Percentiles rank a stretch among this genome's conserved stretches.
phyloP scores from a whole-genome alignment of 1,139 yeast genomes.

The Kazachstania sp. region DNA sequence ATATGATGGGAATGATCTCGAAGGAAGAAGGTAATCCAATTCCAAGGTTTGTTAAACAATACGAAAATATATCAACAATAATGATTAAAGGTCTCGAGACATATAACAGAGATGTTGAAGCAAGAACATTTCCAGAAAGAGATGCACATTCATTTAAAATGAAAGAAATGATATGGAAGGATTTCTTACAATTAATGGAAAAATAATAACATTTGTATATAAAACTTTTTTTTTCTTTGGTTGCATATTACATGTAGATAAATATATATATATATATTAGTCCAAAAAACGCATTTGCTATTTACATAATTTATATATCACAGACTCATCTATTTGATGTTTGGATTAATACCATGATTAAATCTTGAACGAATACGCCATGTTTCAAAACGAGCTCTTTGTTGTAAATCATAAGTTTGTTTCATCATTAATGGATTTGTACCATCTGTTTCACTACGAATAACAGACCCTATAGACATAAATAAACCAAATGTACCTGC shows the following conservation, averaged over 20 bases:
- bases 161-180: slow-evolving; percentile 52
- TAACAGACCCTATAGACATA: slow-evolving; percentile 91
- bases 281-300: background rate
- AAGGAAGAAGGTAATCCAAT: slow-evolving; percentile 37
- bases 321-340: background rate
- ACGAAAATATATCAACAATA: slow-evolving; percentile 43
- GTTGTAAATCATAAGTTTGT: slow-evolving; percentile 20
- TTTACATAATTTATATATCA: background rate
- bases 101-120: slow-evolving; percentile 54
- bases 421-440: slow-evolving; percentile 10
- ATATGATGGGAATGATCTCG: slow-evolving; percentile 58
- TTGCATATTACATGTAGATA: background rate
- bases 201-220: background rate
- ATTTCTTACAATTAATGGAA: slow-evolving; percentile 29
- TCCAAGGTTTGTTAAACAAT: slow-evolving; percentile 75
- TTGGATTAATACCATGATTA: background rate
- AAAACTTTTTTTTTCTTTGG: background rate
- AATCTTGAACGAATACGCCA: slow-evolving; percentile 26
- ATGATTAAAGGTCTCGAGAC: slow-evolving; percentile 46
- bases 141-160: slow-evolving; percentile 63
- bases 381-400: slow-evolving; percentile 26
- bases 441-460: slow-evolving; percentile 55
- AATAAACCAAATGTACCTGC: slow-evolving; percentile 95
- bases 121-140: slow-evolving; percentile 49
- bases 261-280: background rate